These are phyloP conservation scores for Calamus simplicifolius DNA, from an alignment of 176 grass and related monocot species.

Conservation along the genomic window DNA sequence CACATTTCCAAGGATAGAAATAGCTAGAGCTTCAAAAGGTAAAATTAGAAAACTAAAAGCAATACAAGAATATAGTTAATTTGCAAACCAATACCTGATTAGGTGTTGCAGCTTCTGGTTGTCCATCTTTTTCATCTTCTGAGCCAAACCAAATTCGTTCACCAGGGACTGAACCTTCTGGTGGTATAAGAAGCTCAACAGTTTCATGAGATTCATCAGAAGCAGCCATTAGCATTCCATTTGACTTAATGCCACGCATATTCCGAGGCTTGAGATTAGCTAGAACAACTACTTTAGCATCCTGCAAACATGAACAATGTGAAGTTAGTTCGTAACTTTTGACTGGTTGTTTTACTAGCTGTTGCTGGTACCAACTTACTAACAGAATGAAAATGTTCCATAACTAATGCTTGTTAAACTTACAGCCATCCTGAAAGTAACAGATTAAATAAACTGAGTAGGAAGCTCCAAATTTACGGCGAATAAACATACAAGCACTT, in stretches of 20 bases:
- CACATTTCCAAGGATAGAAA: no score
- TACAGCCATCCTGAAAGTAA: no score
- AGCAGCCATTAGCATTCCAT: conserved; percentile 96
- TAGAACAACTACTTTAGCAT: conserved; percentile 74
- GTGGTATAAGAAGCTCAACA: conserved; percentile 77
- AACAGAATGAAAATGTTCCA: no score
- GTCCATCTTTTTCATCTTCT: conserved; percentile 56
- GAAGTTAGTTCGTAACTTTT: background rate
- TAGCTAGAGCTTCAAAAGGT: no score
- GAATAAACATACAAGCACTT: no score
- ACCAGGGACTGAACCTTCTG: conserved; percentile 71
- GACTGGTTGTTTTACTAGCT: no score
- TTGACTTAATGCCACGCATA: conserved; percentile 97
- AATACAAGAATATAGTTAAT: conserved; percentile 1
- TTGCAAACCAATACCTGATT: conserved; percentile 55
- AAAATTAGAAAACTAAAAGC: background rate
- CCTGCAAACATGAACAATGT: conserved; percentile 29
- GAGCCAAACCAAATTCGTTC: conserved; percentile 96
- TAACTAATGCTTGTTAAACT: no score
- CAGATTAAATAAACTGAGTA: no score
- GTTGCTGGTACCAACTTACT: no score
- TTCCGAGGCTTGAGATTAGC: conserved; percentile 93
- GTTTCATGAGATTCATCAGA: conserved; percentile 85
- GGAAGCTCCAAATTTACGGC: no score
- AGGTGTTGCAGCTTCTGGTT: conserved; percentile 56